Evolutionary conservation across 2,329 filamentous ascomycete species (phyloP).

Genomic region (Lachnellula hyalina): DNA sequence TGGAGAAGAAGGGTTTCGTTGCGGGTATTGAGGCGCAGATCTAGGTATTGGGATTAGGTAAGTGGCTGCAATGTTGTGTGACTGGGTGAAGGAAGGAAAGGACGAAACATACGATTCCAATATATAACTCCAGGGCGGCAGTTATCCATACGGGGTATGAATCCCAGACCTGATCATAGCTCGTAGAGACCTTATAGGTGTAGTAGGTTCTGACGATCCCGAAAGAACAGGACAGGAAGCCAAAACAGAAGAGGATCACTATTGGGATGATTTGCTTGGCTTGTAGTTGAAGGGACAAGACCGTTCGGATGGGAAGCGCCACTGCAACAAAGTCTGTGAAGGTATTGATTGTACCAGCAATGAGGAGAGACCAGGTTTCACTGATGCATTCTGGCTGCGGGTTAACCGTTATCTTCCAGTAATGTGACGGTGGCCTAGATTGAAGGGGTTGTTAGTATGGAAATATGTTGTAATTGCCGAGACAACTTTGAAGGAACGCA

Average conservation of each 20-base stretch:
- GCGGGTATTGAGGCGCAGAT: conserved; percentile 42
- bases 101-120: conserved; percentile 31
- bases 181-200: conserved; percentile 29
- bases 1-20: conserved; percentile 39
- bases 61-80: not conserved
- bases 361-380: conserved; percentile 46
- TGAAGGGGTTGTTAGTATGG: not conserved
- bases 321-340: conserved; percentile 53
- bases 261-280: conserved; percentile 42
- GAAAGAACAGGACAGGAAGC: conserved; percentile 40
- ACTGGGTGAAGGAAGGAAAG: not conserved
- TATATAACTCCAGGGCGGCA: conserved; percentile 37
- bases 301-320: conserved; percentile 44
- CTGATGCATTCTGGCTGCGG: conserved; percentile 40
- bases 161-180: conserved; percentile 35
- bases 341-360: conserved; percentile 54
- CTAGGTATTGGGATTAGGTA: conserved; percentile 18
- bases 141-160: conserved; percentile 34
- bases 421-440: conserved; percentile 33
- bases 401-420: conserved; percentile 33
- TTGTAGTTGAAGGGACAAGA: conserved; percentile 42
- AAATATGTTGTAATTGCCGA: not conserved
- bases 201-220: conserved; percentile 37
- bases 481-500: not conserved
- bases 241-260: conserved; percentile 44